These are phyloP conservation scores for Thalassiosira profunda DNA, from an alignment of 108 stramenopile species.

Conservation along the genomic window DNA sequence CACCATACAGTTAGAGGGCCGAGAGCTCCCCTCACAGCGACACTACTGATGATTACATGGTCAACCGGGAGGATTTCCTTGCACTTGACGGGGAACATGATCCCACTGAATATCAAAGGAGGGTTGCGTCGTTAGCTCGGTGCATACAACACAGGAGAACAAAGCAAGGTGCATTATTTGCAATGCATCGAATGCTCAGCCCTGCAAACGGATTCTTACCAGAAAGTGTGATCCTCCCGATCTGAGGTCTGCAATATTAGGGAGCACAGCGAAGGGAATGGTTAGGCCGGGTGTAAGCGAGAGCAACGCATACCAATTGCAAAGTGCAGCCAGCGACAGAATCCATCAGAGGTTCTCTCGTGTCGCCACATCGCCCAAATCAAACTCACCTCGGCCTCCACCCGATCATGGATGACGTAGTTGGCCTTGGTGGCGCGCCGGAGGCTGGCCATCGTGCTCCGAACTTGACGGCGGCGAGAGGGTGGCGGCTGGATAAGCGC, in stretches of 20 bases:
- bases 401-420: constrained; percentile 78
- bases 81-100: constrained; percentile 89
- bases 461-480: no score
- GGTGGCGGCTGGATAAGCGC: no score
- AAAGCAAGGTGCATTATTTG: not conserved
- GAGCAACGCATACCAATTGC: no score
- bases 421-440: constrained; percentile 80
- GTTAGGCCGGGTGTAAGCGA: no score
- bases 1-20: constrained; percentile 85
- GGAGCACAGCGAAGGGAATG: no score
- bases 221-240: constrained; percentile 93
- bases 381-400: constrained; percentile 75
- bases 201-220: constrained; percentile 39
- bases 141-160: no score
- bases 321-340: no score
- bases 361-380: no score
- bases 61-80: constrained; percentile 78
- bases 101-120: constrained; percentile 54
- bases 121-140: not conserved
- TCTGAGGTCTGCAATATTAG: no score
- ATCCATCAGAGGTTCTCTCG: no score
- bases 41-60: constrained; percentile 66
- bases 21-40: constrained; percentile 72
- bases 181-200: not conserved
- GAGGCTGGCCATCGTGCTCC: constrained; percentile 83